A percentile compares a stretch with the other conserved stretches of the same genome.
Conservation (phyloP, 805 yeast genomes). For the Candida morakotiae region DNA sequence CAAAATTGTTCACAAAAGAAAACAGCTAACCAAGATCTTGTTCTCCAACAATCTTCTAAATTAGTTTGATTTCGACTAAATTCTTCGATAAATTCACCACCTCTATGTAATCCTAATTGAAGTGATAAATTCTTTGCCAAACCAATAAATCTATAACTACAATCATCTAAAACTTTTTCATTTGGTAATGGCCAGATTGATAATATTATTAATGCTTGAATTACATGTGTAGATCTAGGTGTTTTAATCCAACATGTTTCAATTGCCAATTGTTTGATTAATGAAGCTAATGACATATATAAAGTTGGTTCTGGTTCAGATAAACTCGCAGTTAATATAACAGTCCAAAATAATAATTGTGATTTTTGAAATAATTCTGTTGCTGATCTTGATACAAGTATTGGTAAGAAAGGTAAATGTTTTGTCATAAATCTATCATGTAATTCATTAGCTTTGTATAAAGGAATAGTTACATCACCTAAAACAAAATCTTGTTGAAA, state of each 20-base stretch:
- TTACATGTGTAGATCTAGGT: conserved; percentile 89
- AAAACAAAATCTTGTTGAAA: conserved; percentile 52
- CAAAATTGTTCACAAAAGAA: conserved; percentile 87
- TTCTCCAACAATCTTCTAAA: conserved; percentile 83
- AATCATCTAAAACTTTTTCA: conserved; percentile 86
- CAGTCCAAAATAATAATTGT: conserved; percentile 85
- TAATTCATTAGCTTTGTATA: conserved; percentile 64
- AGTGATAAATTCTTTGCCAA: conserved; percentile 79
- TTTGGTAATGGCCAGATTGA: conserved; percentile 92
- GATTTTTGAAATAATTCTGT: conserved; percentile 78
- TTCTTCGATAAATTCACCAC: conserved; percentile 85
- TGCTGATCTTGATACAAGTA: conserved; percentile 66
- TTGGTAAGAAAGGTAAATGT: conserved; percentile 76
- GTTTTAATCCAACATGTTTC: conserved; percentile 92
- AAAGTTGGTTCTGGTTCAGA: conserved; percentile 85
- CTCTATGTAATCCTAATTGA: conserved; percentile 83
- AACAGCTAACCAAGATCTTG: conserved; percentile 86
- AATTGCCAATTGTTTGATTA: conserved; percentile 81
- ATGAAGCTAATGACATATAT: conserved; percentile 68
- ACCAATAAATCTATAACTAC: conserved; percentile 84
- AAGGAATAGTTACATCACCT: conserved; percentile 69
- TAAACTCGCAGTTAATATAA: conserved; percentile 77
- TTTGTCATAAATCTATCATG: conserved; percentile 65
- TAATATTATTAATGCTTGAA: conserved; percentile 81
- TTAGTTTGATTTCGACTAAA: conserved; percentile 87